Percentiles rank a stretch among this genome's conserved stretches.
Evolutionary conservation across 1,284 basidiomycete species (phyloP).

Genomic region (Moesziomyces sp.): DNA sequence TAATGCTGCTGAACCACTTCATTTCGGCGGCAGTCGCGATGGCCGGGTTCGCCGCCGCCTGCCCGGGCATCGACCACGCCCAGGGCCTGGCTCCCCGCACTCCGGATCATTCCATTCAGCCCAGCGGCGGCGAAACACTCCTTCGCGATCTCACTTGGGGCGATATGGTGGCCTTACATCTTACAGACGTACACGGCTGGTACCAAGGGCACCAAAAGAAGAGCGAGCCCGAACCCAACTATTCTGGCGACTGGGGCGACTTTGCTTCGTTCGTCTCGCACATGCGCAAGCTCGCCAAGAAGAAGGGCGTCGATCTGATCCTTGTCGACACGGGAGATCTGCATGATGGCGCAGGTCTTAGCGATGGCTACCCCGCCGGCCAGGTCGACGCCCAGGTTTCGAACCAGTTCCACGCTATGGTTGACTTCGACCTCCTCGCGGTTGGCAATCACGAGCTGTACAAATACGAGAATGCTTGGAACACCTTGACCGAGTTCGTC

Average conservation of each 20-base stretch:
- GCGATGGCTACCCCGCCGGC: conserved; percentile 54
- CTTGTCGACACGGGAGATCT: conserved; percentile 63
- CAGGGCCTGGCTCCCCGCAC: conserved; percentile 31
- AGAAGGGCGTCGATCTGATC: conserved; percentile 61
- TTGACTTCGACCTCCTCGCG: conserved; percentile 83
- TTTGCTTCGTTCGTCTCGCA: conserved; percentile 63
- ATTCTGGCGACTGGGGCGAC: conserved; percentile 64
- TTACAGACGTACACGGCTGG: conserved; percentile 80
- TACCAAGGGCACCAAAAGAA: conserved; percentile 63
- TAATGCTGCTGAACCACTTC: conserved; percentile 15
- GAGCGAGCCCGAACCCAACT: conserved; percentile 65
- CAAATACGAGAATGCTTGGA: conserved; percentile 78
- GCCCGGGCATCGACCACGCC: conserved; percentile 38
- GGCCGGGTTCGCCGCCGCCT: conserved; percentile 12
- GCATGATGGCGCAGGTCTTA: conserved; percentile 64
- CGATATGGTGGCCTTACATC: conserved; percentile 80
- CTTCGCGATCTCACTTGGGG: conserved; percentile 76
- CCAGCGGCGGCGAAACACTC: conserved; percentile 14
- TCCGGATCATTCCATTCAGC: conserved; percentile 8
- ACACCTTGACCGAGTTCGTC: conserved; percentile 82
- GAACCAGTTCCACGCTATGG: conserved; percentile 72
- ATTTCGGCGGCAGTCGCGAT: conserved; percentile 9
- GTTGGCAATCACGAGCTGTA: conserved; percentile 93
- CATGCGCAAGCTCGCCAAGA: conserved; percentile 56
- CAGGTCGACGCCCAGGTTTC: conserved; percentile 56